Evolutionary conservation across 2,329 filamentous ascomycete genomes (phyloP).

Genomic region (Alternaria solani): DNA sequence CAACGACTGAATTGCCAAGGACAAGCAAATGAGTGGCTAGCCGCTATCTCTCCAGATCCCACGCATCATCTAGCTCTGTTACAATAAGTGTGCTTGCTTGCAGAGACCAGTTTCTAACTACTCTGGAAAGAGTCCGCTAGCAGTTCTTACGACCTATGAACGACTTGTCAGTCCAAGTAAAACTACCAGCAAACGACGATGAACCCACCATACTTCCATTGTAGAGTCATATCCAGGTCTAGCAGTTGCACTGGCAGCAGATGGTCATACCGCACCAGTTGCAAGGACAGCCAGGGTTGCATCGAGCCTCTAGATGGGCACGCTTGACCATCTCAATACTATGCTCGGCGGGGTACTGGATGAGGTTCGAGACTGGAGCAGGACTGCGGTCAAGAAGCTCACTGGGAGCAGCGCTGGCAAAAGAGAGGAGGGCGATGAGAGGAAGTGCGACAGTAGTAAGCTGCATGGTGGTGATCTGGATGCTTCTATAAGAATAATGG

Average conservation of each 20-base stretch:
- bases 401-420: slow-evolving; percentile 12
- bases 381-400: neutral
- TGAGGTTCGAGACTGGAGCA: slow-evolving; percentile 1
- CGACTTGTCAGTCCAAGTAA: neutral
- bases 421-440: slow-evolving; percentile 1
- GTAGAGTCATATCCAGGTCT: neutral
- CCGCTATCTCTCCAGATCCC: neutral
- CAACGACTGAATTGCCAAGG: neutral
- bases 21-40: neutral
- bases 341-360: slow-evolving; percentile 7
- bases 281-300: slow-evolving; percentile 13
- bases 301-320: slow-evolving; percentile 7
- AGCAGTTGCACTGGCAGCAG: slow-evolving; percentile 16
- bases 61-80: neutral
- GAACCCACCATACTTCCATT: neutral
- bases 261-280: slow-evolving; percentile 14
- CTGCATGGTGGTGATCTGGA: slow-evolving; percentile 4
- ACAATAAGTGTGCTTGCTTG: neutral
- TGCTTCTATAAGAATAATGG: neutral
- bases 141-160: neutral
- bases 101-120: neutral
- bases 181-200: neutral
- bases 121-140: neutral
- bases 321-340: slow-evolving; percentile 16
- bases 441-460: slow-evolving; percentile 4